These are phyloP conservation scores for Comarum palustre DNA, from an alignment of 306 rosid genomes.

Conservation along the genomic window DNA sequence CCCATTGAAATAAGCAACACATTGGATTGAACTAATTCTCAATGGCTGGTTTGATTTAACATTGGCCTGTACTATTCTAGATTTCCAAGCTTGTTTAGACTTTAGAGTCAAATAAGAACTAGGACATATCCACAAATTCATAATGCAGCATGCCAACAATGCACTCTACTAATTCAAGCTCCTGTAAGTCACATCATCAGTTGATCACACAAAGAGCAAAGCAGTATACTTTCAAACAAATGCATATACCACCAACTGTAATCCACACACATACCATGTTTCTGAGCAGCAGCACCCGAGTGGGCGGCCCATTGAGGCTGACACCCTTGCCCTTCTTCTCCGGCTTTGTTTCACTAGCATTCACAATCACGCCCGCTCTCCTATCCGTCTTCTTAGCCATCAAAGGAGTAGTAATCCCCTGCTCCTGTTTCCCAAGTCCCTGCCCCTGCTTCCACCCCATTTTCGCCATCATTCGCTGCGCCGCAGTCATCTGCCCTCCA, in stretches of 20 bases:
- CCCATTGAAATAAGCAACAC: not conserved
- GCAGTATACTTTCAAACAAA: not conserved
- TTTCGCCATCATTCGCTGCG: slow-evolving; percentile 98
- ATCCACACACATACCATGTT: slow-evolving; percentile 67
- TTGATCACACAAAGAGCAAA: not conserved
- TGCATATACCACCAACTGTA: not conserved
- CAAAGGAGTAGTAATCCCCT: slow-evolving; percentile 93
- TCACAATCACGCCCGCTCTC: slow-evolving; percentile 92
- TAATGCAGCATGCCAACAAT: not conserved
- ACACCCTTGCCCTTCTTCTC: slow-evolving; percentile 86
- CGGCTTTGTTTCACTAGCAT: slow-evolving; percentile 69
- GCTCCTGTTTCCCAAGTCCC: slow-evolving; percentile 95
- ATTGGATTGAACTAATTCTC: not conserved
- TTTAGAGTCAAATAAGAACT: not conserved
- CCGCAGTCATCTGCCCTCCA: slow-evolving; percentile 99
- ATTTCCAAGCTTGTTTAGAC: not conserved
- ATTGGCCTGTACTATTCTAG: not conserved
- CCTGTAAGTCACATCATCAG: not conserved
- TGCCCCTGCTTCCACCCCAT: slow-evolving; percentile 99
- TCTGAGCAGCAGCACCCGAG: slow-evolving; percentile 77
- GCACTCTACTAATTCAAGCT: not conserved
- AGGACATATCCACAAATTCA: not conserved
- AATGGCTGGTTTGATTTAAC: not conserved
- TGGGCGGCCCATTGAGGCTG: slow-evolving; percentile 70
- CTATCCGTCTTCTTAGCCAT: slow-evolving; percentile 96